Percentiles rank a stretch among this genome's conserved stretches.
These are phyloP conservation scores for Mycena sanguinolenta DNA, from an alignment of 768 basidiomycete species.

Conservation along the genomic window DNA sequence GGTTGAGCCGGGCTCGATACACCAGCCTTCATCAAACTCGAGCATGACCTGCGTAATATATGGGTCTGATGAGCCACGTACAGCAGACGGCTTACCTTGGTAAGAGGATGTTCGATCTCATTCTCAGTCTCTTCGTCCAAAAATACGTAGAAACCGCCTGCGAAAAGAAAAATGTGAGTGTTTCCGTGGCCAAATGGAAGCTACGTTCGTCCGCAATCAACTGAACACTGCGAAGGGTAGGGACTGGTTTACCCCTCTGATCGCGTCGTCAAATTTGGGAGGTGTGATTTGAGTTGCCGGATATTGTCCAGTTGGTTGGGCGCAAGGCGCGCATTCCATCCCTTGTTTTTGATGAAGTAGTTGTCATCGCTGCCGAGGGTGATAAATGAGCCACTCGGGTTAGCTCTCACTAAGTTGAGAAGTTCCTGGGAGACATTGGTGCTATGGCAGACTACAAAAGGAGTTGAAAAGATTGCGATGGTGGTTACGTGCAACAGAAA, in stretches of 20 bases:
- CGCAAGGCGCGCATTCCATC: conserved; percentile 17
- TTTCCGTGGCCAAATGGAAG: conserved; percentile 9
- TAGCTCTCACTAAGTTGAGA: conserved; percentile 2
- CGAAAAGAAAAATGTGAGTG: conserved; percentile 8
- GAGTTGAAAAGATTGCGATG: conserved; percentile 12
- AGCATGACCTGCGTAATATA: neutral
- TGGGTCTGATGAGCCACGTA: neutral
- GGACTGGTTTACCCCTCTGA: conserved; percentile 5
- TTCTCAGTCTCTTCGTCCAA: conserved; percentile 14
- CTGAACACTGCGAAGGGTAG: neutral
- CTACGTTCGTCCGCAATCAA: conserved; percentile 5
- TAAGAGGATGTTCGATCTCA: conserved; percentile 11
- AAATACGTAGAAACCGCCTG: neutral
- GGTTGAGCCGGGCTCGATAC: conserved; percentile 16
- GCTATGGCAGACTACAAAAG: conserved; percentile 2
- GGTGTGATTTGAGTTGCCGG: neutral
- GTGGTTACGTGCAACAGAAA: conserved; percentile 5
- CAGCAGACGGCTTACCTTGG: conserved; percentile 2
- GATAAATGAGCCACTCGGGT: conserved; percentile 5
- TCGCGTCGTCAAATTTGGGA: conserved; percentile 6
- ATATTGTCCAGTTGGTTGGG: conserved; percentile 2
- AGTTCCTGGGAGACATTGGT: conserved; percentile 2
- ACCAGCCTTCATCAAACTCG: conserved; percentile 19
- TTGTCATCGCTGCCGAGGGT: conserved; percentile 4
- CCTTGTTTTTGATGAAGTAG: conserved; percentile 20